Base-by-base conservation (phyloP, 1,139 yeast genomes). In the Kluyveromyces sp. region DNA sequence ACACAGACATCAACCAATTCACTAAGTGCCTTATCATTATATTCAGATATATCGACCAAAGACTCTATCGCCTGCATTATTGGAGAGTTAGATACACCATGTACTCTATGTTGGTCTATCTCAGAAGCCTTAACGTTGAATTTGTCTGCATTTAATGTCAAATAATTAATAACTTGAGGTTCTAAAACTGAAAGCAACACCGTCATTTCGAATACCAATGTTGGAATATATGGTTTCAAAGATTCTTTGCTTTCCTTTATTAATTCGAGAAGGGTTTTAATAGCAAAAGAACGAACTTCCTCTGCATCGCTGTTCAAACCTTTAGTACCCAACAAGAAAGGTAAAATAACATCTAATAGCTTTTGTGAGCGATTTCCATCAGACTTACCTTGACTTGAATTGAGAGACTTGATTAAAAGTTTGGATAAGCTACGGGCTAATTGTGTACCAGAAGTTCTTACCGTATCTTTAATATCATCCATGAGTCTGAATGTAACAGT, bases 401-500 rank as follows among this genome's bases (percentile, higher is more conserved):
- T 81, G 21, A 84, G 74, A 35, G 77, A 74, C 41, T 80, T 73
- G 2, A 82, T 78, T 54, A 90, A 70, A 3, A 78, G 72, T 10
- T 80, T 75, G 0, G 95, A 80, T 37, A 92, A 70, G 4, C 77
- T 73, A 53, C 81, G 77, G 0, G 96, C 81, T 33, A 92, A 70
- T 41, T 74, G 77, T 44, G 74, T 67, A 7, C 95, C 97, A 46
- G 88, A 95, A 48, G 78, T 78, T 43, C 97, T 74, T 3, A 92
- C 97, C 67, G 95, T 86, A 43, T 88, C 97, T 61, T 92, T 92
- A 49, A 92, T 88, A 67, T 92, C 98, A 66, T 92, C 98, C 77
- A 90, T 79, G 0, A 79, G 78, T 59, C 98, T 75, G 68, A 92
- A 90, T 46, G 94, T 81, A 86, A 86, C 81, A 4, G 75, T 73